phyloP scores from a whole-genome alignment of 495 filamentous ascomycete genomes.

The Ramalina intermedia region DNA sequence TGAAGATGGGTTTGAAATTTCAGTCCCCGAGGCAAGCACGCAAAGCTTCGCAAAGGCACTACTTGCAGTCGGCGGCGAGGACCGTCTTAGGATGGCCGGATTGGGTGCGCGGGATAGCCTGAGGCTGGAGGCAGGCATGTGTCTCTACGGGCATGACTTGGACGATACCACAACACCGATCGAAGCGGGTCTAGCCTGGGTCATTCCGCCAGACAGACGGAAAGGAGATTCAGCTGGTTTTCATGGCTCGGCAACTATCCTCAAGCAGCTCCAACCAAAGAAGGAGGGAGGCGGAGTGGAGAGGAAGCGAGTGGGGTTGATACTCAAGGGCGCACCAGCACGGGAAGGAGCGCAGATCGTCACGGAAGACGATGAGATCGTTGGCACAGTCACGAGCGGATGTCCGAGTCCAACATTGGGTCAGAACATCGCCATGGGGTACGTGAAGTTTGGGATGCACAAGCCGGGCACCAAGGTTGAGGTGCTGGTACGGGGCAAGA shows the following conservation, averaged over 20 bases:
- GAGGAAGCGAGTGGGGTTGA: conserved; percentile 60
- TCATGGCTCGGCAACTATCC: conserved; percentile 60
- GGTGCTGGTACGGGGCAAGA: conserved; percentile 68
- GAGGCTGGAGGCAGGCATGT: conserved; percentile 93
- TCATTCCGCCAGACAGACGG: conserved; percentile 66
- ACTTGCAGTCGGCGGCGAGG: conserved; percentile 42
- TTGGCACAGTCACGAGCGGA: conserved; percentile 72
- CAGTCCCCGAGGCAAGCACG: conserved; percentile 42
- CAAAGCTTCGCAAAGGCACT: conserved; percentile 43
- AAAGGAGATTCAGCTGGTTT: conserved; percentile 38
- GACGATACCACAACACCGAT: conserved; percentile 80
- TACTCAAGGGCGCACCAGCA: conserved; percentile 76
- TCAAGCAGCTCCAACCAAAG: conserved; percentile 55
- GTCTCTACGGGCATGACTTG: conserved; percentile 94
- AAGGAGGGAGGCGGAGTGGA: conserved; percentile 57
- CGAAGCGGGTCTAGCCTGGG: conserved; percentile 70
- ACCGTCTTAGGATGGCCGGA: conserved; percentile 63
- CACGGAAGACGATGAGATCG: conserved; percentile 4
- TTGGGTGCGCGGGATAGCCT: conserved; percentile 85
- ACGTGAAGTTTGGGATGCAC: conserved; percentile 67
- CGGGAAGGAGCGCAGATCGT: conserved; percentile 77
- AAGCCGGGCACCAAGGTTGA: conserved; percentile 76
- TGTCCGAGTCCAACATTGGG: conserved; percentile 74
- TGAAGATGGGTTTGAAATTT: conserved; percentile 97
- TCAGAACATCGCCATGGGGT: conserved; percentile 93